These are phyloP conservation scores for Pichia kluyveri DNA, from an alignment of 805 yeast genomes.

Conservation along the genomic window DNA sequence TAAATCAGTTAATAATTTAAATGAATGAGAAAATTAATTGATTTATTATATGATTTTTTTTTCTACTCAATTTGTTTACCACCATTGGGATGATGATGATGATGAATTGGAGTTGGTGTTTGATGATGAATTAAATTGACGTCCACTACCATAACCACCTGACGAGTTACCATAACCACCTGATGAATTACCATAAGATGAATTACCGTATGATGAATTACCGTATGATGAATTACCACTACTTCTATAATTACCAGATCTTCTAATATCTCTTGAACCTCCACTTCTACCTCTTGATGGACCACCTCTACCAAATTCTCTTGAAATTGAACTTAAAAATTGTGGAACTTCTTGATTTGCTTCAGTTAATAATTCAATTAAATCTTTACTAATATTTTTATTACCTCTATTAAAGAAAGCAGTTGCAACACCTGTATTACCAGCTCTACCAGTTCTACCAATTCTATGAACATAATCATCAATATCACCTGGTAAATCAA, in stretches of 20 bases:
- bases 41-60: neutral
- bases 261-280: conserved; percentile 16
- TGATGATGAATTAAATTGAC: neutral
- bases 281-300: conserved; percentile 31
- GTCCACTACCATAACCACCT: conserved; percentile 26
- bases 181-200: conserved; percentile 8
- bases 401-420: conserved; percentile 97
- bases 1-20: neutral
- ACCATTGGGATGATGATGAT: conserved; percentile 24
- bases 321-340: conserved; percentile 70
- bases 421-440: conserved; percentile 97
- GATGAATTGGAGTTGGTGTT: conserved; percentile 2
- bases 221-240: conserved; percentile 3
- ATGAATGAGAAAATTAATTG: neutral
- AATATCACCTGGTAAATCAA: conserved; percentile 92
- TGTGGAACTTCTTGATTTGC: conserved; percentile 97
- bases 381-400: conserved; percentile 78
- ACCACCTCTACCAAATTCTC: conserved; percentile 60
- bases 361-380: conserved; percentile 79
- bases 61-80: conserved; percentile 15
- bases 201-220: conserved; percentile 23
- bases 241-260: conserved; percentile 14
- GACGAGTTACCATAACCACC: conserved; percentile 18
- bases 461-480: conserved; percentile 99
- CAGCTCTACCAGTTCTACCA: conserved; percentile 99